phyloP scores from a whole-genome alignment of 164 flowering plant species.

The Saururus chinensis region DNA sequence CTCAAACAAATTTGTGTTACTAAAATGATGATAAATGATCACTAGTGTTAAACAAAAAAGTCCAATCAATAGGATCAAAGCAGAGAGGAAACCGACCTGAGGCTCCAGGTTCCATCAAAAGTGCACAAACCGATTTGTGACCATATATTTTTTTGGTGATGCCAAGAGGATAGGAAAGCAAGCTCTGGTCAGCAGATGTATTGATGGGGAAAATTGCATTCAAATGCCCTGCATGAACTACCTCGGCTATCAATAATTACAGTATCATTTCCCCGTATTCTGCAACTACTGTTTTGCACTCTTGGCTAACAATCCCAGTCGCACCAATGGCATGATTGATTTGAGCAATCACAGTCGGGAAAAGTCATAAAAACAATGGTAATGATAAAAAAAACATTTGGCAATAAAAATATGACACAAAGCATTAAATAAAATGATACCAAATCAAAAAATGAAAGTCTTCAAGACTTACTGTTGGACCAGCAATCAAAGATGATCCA shows the following conservation, averaged over 20 bases:
- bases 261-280: constrained; percentile 66
- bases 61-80: neutral
- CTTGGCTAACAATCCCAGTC: constrained; percentile 67
- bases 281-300: constrained; percentile 75
- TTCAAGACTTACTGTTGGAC: constrained; percentile 60
- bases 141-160: constrained; percentile 59
- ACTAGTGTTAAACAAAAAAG: neutral
- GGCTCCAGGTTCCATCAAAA: constrained; percentile 62
- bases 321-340: constrained; percentile 95
- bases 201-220: too few species aligned
- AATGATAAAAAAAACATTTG: too few species aligned
- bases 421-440: neutral
- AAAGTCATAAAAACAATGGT: neutral
- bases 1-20: neutral
- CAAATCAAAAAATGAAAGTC: neutral
- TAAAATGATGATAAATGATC: neutral
- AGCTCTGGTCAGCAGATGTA: neutral
- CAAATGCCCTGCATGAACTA: constrained; percentile 5
- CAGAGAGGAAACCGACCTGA: constrained; percentile 35
- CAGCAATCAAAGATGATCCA: constrained; percentile 82
- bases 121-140: constrained; percentile 70
- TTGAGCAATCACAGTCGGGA: constrained; percentile 57
- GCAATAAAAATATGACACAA: too few species aligned
- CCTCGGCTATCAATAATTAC: constrained; percentile 54
- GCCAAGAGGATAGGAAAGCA: constrained; percentile 21